Evolutionary conservation across 345 rosid species (phyloP), one percentile per base, ranked within the genome.

Genomic region (Salix exigua): DNA sequence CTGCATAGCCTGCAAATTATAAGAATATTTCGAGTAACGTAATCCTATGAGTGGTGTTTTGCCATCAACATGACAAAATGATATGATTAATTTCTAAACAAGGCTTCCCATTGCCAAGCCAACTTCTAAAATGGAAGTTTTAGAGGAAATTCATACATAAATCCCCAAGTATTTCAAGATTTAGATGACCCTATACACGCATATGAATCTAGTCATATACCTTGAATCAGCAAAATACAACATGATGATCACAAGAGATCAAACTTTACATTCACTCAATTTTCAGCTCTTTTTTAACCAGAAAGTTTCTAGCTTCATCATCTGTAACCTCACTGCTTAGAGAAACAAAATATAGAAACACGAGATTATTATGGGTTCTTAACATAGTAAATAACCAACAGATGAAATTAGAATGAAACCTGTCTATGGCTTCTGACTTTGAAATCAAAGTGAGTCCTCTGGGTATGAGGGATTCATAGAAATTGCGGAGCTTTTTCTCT

Each of bases 341-440:
- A 35, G 74, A 76, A 70, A 66, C 63, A 64, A 17, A 73, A 60
- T 25, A 64, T 37, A 37, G 35, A 74, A 28, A 50, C 35, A 13
- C 50, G 60, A 18, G 72, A 69, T 82, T 21, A 83, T 62, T 44
- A n/a, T 18, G 13, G 37, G 51, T 35, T 73, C 31, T 40, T 1
- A 2, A 73, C 14, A 78, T 17, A 0, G 23, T 11, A 44, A 63
- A 31, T 12, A 63, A 70, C 26, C 44, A 13, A 14, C 4, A 18
- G 19, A 33, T 23, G 25, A 67, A 67, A 6, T 42, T 7, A 51
- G 51, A 55, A 30, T 6, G n/a, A 14, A 79, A 93, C 99, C 99
- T 95, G 94, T 93, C 99, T 6, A 50, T 16, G 14, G 97, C 94
- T 87, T 95, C 98, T 0, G 93, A 85, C 80, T 90, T 91, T 84